Conservation (phyloP, 2,329 filamentous ascomycete species). For the Aspergillus udagawae region DNA sequence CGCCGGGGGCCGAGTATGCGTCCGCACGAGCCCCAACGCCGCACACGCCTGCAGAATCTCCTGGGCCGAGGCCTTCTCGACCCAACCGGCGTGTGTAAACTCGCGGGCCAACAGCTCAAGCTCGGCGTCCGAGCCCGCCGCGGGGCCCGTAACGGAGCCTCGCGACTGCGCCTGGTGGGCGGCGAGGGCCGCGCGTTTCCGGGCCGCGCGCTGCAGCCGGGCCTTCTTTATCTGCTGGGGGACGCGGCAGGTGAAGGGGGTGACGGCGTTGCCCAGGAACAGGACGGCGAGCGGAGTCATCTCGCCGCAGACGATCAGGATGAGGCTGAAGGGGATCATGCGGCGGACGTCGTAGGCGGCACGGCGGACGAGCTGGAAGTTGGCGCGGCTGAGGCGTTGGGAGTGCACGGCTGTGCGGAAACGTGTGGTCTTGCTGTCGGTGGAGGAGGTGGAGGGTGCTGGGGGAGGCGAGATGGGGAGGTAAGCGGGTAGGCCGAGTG, state of each 20-base stretch:
- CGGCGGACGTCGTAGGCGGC: constrained; percentile 70
- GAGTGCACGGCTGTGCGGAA: constrained; percentile 12
- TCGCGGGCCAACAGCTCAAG: constrained; percentile 27
- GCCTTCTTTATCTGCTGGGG: constrained; percentile 66
- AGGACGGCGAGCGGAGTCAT: constrained; percentile 78
- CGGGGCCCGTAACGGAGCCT: constrained; percentile 12
- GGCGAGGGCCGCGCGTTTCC: constrained; percentile 23
- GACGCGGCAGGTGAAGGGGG: constrained; percentile 79
- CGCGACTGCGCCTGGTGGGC: constrained; percentile 16
- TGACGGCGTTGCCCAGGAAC: constrained; percentile 61
- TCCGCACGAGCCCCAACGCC: constrained; percentile 29
- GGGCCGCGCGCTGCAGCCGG: constrained; percentile 50
- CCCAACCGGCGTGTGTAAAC: constrained; percentile 19
- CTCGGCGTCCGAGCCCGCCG: constrained; percentile 18
- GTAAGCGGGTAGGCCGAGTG: constrained; percentile 28
- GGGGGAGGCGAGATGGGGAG: constrained; percentile 31
- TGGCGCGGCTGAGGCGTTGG: constrained; percentile 53
- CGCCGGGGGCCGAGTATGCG: constrained; percentile 41
- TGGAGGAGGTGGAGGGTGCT: constrained; percentile 5
- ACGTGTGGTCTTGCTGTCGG: constrained; percentile 1
- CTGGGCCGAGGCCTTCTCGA: constrained; percentile 15
- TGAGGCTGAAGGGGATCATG: constrained; percentile 70
- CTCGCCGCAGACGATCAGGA: constrained; percentile 78
- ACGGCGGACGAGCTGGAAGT: constrained; percentile 67
- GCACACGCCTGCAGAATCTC: constrained; percentile 33